These are phyloP conservation scores for Cytospora paraplurivora DNA, from an alignment of 2,329 filamentous ascomycete genomes.

Conservation along the genomic window DNA sequence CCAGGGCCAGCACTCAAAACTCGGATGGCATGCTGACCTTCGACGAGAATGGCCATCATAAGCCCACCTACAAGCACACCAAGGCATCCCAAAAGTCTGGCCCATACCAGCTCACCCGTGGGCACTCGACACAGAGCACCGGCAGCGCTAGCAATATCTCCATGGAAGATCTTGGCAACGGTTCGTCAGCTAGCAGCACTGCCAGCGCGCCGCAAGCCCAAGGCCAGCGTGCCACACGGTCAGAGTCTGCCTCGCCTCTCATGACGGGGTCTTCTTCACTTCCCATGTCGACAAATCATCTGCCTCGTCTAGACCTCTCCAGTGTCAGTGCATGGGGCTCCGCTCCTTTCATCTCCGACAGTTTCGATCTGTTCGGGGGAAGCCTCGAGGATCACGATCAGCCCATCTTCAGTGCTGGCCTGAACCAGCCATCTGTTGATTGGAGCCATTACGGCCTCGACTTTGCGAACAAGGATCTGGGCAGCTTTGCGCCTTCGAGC, in stretches of 20 bases:
- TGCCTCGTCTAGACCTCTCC: slow-evolving; percentile 63
- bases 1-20: slow-evolving; percentile 63
- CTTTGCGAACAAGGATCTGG: slow-evolving; percentile 48
- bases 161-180: slow-evolving; percentile 45
- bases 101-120: slow-evolving; percentile 62
- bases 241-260: slow-evolving; percentile 62
- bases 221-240: slow-evolving; percentile 59
- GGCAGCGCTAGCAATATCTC: slow-evolving; percentile 52
- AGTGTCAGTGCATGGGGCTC: slow-evolving; percentile 47
- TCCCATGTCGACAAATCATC: slow-evolving; percentile 53
- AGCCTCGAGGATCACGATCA: slow-evolving; percentile 48
- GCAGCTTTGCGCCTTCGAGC: slow-evolving; percentile 55
- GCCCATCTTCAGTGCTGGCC: slow-evolving; percentile 63
- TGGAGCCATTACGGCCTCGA: slow-evolving; percentile 58
- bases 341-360: slow-evolving; percentile 48
- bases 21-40: slow-evolving; percentile 62
- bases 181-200: slow-evolving; percentile 42
- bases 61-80: slow-evolving; percentile 61
- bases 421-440: slow-evolving; percentile 58
- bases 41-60: slow-evolving; percentile 67
- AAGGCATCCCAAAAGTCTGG: slow-evolving; percentile 63
- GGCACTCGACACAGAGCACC: slow-evolving; percentile 59
- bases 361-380: slow-evolving; percentile 59
- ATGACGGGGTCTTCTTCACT: slow-evolving; percentile 52
- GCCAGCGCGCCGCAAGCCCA: slow-evolving; percentile 40